Base-by-base conservation (phyloP, 2,329 filamentous ascomycete genomes). In the Alternaria incomplexa region DNA sequence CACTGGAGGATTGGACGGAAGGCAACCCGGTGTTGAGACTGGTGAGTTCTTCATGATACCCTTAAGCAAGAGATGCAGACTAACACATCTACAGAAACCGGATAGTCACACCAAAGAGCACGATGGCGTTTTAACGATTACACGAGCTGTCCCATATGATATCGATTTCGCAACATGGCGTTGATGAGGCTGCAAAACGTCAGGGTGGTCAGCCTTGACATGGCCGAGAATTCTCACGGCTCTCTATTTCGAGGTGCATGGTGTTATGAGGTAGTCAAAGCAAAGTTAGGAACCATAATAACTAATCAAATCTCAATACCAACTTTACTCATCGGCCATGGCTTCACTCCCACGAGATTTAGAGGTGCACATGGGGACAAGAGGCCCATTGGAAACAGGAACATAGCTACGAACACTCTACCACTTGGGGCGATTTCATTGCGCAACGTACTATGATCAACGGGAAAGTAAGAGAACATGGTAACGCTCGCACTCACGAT, bases 11-110 rank as follows among this genome's bases (percentile, higher is more conserved):
- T 80, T 98, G 75, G 89, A 89, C 44, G 95, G 95, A 1, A 86
- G 95, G 64, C 90, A 95, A 79, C 95, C 95, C 4, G 93, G 93
- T 77, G 89, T 97, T 40, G 94, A 97, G 86, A 96, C 93, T 71
- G 79, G 79, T 81, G 63, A 69, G 79, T 77, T 28, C 12, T 28
- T 44, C 2, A 17, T 55, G 5, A 48, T 15, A 48, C 28, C 28
- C 76, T 73, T 36, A 17, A 28, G 23, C 30, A 23, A 7, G 9
- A 36, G 8, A 13, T 5, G 13, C 15, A 22, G n/a, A 36, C 71
- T 75, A 43, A 75, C 59, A 9, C 50, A 6, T 30, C 7, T 12
- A 58, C 56, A 75, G 73, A 75, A 70, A 75, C 73, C 55, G 73
- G 73, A 50, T 62, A 30, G 32, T 25, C 4, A 23, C 10, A 23